Conservation (phyloP, 805 yeast species). For the Candida chilensis region DNA sequence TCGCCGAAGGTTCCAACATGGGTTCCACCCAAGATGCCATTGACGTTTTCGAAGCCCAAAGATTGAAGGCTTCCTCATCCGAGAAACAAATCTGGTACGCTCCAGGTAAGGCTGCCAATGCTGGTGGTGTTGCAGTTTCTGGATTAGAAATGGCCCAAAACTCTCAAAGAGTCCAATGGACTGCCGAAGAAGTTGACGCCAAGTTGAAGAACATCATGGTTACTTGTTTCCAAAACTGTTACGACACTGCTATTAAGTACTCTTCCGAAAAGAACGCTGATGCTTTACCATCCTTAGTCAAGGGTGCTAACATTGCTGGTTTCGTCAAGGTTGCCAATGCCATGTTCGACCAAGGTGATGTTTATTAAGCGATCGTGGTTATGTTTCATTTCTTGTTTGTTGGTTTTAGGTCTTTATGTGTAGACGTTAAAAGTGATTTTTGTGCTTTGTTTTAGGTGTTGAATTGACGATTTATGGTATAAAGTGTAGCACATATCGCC, state of each 20-base stretch:
- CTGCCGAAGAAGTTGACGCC: constrained; percentile 84
- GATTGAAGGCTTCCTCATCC: constrained; percentile 36
- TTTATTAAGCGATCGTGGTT: too few relatives aligned
- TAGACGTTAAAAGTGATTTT: too few relatives aligned
- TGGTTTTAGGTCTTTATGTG: too few relatives aligned
- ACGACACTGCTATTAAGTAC: constrained; percentile 77
- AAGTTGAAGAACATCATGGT: constrained; percentile 91
- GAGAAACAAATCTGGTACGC: constrained; percentile 82
- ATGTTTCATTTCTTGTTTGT: too few relatives aligned
- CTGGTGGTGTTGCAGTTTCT: constrained; percentile 99
- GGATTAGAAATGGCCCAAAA: constrained; percentile 99
- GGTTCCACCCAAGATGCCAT: constrained; percentile 98
- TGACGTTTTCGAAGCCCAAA: constrained; percentile 82
- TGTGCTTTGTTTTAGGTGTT: too few relatives aligned
- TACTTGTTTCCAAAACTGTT: constrained; percentile 87
- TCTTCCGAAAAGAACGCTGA: constrained; percentile 56
- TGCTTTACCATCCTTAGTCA: constrained; percentile 86
- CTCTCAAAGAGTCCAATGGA: constrained; percentile 90
- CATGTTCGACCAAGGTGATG: constrained; percentile 96
- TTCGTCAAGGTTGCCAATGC: constrained; percentile 98
- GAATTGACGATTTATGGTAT: too few relatives aligned
- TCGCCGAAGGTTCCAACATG: constrained; percentile 99
- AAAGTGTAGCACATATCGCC: too few relatives aligned
- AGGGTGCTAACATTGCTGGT: constrained; percentile 99
- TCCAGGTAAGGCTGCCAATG: constrained; percentile 98